Percentiles rank a stretch among this genome's conserved stretches.
These are phyloP conservation scores for Cerioporus squamosus DNA, from an alignment of 1,284 basidiomycete species.

Conservation along the genomic window DNA sequence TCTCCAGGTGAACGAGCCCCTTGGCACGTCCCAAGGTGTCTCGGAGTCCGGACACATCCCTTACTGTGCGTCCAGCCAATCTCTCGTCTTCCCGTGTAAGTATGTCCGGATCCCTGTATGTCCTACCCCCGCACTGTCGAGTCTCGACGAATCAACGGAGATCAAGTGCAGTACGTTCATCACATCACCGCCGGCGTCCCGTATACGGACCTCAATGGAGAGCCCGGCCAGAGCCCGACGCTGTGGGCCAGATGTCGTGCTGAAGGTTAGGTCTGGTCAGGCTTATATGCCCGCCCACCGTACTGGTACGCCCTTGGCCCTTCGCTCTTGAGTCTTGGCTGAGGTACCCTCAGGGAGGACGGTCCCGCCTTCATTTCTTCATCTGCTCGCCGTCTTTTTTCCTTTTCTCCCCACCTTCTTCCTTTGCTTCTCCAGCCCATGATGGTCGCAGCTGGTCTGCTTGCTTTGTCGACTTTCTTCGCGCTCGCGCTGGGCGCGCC, in stretches of 20 bases:
- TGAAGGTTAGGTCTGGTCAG: not conserved
- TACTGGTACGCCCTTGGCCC: not conserved
- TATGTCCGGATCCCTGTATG: too few relatives aligned
- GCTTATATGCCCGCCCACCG: not conserved
- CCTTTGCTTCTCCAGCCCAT: conserved; percentile 8
- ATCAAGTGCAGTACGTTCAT: not conserved
- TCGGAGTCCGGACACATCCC: not conserved
- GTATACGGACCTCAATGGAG: not conserved
- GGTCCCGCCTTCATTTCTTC: not conserved
- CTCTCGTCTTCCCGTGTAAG: not conserved
- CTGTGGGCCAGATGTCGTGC: not conserved
- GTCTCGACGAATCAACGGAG: not conserved
- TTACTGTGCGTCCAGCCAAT: not conserved
- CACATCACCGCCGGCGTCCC: not conserved
- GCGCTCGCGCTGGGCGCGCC: conserved; percentile 26
- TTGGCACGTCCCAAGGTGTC: not conserved
- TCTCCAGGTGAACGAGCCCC: not conserved
- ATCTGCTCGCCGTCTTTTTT: not conserved
- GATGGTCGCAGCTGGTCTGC: conserved; percentile 30
- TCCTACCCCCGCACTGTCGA: too few relatives aligned
- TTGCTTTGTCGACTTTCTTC: conserved; percentile 22
- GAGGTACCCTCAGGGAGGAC: not conserved
- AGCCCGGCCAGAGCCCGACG: not conserved
- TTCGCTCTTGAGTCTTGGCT: conserved; percentile 4
- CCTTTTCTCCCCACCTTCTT: not conserved